Base-by-base conservation (phyloP, 208 protist species). In the Strigomonas oncopelti region DNA sequence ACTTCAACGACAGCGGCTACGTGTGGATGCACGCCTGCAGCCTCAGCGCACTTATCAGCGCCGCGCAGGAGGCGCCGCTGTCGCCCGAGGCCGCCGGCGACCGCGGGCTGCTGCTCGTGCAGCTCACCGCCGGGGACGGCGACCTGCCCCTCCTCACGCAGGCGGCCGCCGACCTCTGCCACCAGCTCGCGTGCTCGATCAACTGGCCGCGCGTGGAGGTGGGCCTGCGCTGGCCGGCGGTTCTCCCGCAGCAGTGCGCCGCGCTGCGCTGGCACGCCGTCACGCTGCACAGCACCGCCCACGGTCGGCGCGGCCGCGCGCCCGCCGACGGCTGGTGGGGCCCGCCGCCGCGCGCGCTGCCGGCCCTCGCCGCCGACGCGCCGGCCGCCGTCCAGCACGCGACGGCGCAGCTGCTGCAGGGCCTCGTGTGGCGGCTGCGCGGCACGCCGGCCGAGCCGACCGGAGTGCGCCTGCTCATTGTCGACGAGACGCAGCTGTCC, bases 1-100 rank as follows among this genome's bases (percentile, higher is more conserved):
- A 72, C 45, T 92, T 87, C 66, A 91, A 92, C 74, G 61, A 67
- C 54, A 80, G 70, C 29, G 86, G 86, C 54, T 94, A 91, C 61
- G 64, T 94, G 16, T 94, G 89, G 87, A 88, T 80, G 61, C 87
- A 94, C 70, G 76, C 78, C 54, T 71, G 71, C 45, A 61, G 53
- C 48, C 25, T 29, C 34, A 64, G 59, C 42, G 25, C 59, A 1
- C 36, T 53, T 22, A n/a, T 53, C 14, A 24, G 59, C 32, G 59
- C 29, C 13, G 42, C 32, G 25, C 59, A 52, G 38, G 32, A 20
- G 9, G 59, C 29, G 25, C 11, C n/a, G 59, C 22, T 32, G 11
- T 3, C 32, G 14, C 32, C 25, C 5, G 34, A 31, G 25, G 2
- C 13, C 32, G 38, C n/a, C 59, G 42, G 28, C 20, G 77, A 62